Evolutionary conservation across 1,284 basidiomycete genomes (phyloP).

Genomic region (Sanghuangporus baumii): DNA sequence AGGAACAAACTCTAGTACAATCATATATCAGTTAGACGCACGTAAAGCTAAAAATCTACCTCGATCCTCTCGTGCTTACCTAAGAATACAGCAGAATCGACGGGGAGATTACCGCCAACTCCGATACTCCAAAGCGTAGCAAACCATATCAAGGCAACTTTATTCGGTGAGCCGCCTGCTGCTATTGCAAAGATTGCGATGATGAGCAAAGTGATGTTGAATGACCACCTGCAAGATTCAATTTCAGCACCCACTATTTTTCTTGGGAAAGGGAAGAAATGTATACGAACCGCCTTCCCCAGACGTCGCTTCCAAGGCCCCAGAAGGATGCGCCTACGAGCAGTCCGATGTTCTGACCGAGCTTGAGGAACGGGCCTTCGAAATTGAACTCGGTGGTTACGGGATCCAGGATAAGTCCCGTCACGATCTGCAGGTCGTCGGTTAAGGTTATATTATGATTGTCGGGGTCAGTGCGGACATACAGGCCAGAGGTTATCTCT

Average conservation of each 20-base stretch:
- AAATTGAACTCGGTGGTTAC: constrained; percentile 51
- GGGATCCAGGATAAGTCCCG: constrained; percentile 49
- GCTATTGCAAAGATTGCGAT: constrained; percentile 50
- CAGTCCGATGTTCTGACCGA: constrained; percentile 54
- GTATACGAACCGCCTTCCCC: constrained; percentile 45
- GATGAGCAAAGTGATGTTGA: constrained; percentile 60
- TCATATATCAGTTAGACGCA: background rate
- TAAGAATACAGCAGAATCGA: constrained; percentile 62
- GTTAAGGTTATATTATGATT: constrained; percentile 4
- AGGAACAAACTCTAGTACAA: constrained; percentile 53
- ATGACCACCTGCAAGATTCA: constrained; percentile 45
- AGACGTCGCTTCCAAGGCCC: constrained; percentile 59
- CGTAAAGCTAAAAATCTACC: background rate
- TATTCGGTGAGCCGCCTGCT: constrained; percentile 39
- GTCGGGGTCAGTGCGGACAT: constrained; percentile 18
- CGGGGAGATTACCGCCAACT: constrained; percentile 53
- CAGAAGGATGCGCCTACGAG: constrained; percentile 62
- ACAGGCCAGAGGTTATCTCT: constrained; percentile 67
- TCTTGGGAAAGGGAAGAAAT: background rate
- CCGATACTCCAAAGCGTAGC: constrained; percentile 40
- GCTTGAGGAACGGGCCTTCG: constrained; percentile 46
- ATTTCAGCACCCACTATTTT: constrained; percentile 23
- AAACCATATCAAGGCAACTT: constrained; percentile 39
- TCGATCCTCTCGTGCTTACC: constrained; percentile 29
- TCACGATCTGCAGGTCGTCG: constrained; percentile 37